Base-by-base conservation (phyloP, 768 basidiomycete species). In the Kockovaella imperatae region DNA sequence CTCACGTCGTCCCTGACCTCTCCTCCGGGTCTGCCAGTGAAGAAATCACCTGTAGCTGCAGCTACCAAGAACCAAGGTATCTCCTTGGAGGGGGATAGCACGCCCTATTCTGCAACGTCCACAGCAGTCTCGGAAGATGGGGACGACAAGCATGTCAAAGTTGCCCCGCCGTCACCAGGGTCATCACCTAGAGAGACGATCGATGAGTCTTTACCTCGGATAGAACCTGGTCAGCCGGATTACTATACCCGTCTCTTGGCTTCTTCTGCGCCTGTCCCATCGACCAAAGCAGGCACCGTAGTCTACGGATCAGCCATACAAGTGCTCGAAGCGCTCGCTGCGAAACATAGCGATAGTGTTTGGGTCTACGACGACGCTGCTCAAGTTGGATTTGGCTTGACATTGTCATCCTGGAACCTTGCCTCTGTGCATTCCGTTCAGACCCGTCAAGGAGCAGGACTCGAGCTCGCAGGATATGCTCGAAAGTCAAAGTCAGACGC, bases 401-500 rank as follows among this genome's bases (percentile, higher is more conserved):
- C 53, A 42, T 38, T 54, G 10, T 36, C 42, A 10, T 21, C 24
- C 15, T 60, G 51, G 31, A 30, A 36, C 8, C 29, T 24, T 5
- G 11, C 35, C 11, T 53, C 56, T 24, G 57, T 64, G 17, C 45
- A 59, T 35, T 5, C 47, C 13, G 47, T 67, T 5, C 65, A 67
- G 47, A 62, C 60, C 29, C 49, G 65, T 25, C 39, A 53, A 17
- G 65, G 65, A n/a, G 65, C 65, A 4, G 65, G 65, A 7, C 45
- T 57, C 20, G 65, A 63, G 36, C 43, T 67, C 17, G 62, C 65
- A 4, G 65, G 65, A 29, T 67, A 62, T 32, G 91, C 56, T 77
- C 86, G 46, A 86, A 90, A 29, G 64, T 52, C 65, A 38, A n/a
- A n/a, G n/a, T 25, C 39, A 32, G 67, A 7, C 6, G 40, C 67